phyloP scores from a whole-genome alignment of 2,329 filamentous ascomycete genomes.

The Fusarium chlamydosporum region DNA sequence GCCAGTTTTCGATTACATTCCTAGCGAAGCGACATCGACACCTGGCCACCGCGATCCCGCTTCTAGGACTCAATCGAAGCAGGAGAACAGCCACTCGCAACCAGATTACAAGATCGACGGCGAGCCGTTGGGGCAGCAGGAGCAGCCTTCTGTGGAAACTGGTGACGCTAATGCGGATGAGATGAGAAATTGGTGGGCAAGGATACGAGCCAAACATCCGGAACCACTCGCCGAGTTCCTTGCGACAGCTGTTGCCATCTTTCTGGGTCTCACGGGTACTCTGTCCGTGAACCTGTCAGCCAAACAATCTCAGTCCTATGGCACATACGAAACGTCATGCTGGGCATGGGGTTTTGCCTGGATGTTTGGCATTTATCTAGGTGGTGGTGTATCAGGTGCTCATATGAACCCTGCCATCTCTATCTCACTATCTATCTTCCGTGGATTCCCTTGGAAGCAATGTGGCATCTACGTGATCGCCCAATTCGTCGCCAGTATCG shows the following conservation, averaged over 20 bases:
- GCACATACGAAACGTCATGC: conserved; percentile 44
- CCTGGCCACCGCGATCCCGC: background rate
- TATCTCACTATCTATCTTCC: conserved; percentile 54
- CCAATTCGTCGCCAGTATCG: conserved; percentile 22
- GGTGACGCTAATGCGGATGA: conserved; percentile 34
- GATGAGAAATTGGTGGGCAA: conserved; percentile 47
- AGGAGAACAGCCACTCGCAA: background rate
- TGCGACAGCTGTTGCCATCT: conserved; percentile 37
- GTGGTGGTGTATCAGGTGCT: conserved; percentile 50
- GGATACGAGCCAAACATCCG: conserved; percentile 39
- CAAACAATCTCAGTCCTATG: conserved; percentile 30
- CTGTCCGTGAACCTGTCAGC: conserved; percentile 38
- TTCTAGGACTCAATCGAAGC: background rate
- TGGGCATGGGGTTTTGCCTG: conserved; percentile 49
- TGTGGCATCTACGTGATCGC: conserved; percentile 40
- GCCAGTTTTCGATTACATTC: conserved; percentile 30
- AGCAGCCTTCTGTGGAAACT: conserved; percentile 29
- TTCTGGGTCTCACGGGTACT: conserved; percentile 39
- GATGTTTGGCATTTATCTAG: conserved; percentile 49
- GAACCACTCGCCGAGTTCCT: conserved; percentile 46
- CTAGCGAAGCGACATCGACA: background rate
- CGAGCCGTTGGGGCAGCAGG: conserved; percentile 38
- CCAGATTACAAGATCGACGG: conserved; percentile 36
- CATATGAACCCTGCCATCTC: conserved; percentile 57
- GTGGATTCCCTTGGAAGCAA: conserved; percentile 56